These are phyloP conservation scores for Globisporangium yorkense DNA, from an alignment of 352 stramenopile species.

Conservation along the genomic window DNA sequence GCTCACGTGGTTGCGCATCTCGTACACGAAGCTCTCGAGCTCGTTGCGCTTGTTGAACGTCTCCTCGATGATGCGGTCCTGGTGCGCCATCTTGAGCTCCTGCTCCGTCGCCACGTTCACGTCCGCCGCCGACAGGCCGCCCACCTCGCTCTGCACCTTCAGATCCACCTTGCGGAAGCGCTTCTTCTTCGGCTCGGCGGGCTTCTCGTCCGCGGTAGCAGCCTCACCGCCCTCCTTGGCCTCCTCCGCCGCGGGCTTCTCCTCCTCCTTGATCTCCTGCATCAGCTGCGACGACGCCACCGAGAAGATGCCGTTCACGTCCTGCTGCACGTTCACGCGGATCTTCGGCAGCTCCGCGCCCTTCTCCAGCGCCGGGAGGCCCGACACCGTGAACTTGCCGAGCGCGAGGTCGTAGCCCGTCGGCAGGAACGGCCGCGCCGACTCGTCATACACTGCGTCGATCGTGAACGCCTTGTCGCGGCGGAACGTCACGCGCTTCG, in stretches of 20 bases:
- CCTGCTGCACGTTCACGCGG: slow-evolving; percentile 97
- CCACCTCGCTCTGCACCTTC: slow-evolving; percentile 57
- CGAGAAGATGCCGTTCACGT: slow-evolving; percentile 95
- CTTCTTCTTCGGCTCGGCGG: slow-evolving; percentile 90
- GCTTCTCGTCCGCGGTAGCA: slow-evolving; percentile 59
- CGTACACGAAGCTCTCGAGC: slow-evolving; percentile 99
- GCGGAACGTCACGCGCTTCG: slow-evolving; percentile 95
- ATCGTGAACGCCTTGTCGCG: slow-evolving; percentile 92
- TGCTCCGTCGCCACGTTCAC: slow-evolving; percentile 74
- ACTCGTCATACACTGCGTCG: slow-evolving; percentile 86
- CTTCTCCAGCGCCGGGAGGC: slow-evolving; percentile 70
- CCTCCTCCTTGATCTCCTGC: slow-evolving; percentile 93
- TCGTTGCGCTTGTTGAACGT: slow-evolving; percentile 99
- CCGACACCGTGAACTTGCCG: slow-evolving; percentile 92
- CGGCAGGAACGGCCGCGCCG: slow-evolving; percentile 54
- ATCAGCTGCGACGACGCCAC: slow-evolving; percentile 96
- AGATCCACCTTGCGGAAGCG: slow-evolving; percentile 91
- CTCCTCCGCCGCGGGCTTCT: slow-evolving; percentile 55
- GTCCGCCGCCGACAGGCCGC: slow-evolving; percentile 49
- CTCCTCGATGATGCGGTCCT: slow-evolving; percentile 95
- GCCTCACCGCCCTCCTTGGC: slow-evolving; percentile 59
- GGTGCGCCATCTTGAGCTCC: slow-evolving; percentile 94
- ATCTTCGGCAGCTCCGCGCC: slow-evolving; percentile 86
- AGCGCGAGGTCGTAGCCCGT: slow-evolving; percentile 76
- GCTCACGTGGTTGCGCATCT: slow-evolving; percentile 96